Percentiles rank a stretch among this genome's conserved stretches.
Evolutionary conservation across 148 eudicot genomes (phyloP).

Genomic region (Mesembryanthemum crystallinum): DNA sequence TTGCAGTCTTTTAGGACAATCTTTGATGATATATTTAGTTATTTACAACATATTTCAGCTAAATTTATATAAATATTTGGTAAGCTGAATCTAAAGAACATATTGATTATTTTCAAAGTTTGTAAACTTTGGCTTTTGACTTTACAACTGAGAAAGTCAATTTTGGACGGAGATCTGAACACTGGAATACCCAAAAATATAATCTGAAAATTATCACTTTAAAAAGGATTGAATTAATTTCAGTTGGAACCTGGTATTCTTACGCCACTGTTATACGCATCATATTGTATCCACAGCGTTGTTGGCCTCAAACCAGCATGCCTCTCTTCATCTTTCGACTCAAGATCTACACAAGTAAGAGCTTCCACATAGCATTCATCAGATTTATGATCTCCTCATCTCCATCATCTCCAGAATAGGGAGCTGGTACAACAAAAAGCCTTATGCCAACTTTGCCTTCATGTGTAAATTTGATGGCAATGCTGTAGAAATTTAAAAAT

Average conservation of each 20-base stretch:
- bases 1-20: too few relatives aligned
- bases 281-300: constrained; percentile 80
- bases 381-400: constrained; percentile 26
- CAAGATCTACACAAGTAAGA: constrained; percentile 25
- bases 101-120: too few relatives aligned
- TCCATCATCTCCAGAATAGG: constrained; percentile 25
- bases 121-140: too few relatives aligned
- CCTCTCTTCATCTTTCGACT: constrained; percentile 13
- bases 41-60: too few relatives aligned
- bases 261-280: constrained; percentile 86
- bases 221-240: not conserved
- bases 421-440: constrained; percentile 57
- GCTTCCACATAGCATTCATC: constrained; percentile 22
- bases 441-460: constrained; percentile 86
- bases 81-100: too few relatives aligned
- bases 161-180: too few relatives aligned
- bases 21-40: too few relatives aligned
- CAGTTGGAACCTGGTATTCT: constrained; percentile 73
- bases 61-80: too few relatives aligned
- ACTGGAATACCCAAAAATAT: too few relatives aligned
- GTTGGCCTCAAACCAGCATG: constrained; percentile 24
- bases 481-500: constrained; percentile 44
- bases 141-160: too few relatives aligned
- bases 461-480: constrained; percentile 88
- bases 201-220: too few relatives aligned